Percentiles rank a stretch among this genome's conserved stretches.
Evolutionary conservation across 352 stramenopile species (phyloP).

Genomic region (Globisporangium apiculatum): DNA sequence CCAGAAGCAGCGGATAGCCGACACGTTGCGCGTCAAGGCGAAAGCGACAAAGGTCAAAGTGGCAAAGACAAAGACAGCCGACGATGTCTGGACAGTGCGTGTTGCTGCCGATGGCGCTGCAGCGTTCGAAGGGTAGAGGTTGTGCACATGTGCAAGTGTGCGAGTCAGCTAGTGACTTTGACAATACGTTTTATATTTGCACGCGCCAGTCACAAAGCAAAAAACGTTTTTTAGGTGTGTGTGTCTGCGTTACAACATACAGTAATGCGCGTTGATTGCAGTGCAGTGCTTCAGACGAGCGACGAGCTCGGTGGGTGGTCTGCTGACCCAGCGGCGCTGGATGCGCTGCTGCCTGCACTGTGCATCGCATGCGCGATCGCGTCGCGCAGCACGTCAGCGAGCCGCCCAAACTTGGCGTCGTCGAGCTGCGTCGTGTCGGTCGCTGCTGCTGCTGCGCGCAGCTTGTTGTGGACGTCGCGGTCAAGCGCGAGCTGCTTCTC

Average conservation of each 20-base stretch:
- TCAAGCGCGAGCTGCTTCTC: conserved; percentile 64
- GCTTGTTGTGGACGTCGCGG: conserved; percentile 48
- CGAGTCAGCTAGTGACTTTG: too few species aligned
- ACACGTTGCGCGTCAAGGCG: neutral
- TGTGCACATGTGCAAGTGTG: too few species aligned
- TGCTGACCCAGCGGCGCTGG: neutral
- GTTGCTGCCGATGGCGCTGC: conserved; percentile 1
- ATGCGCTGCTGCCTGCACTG: neutral
- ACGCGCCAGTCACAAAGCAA: too few species aligned
- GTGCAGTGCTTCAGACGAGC: conserved; percentile 20
- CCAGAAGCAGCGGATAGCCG: neutral
- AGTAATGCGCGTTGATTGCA: too few species aligned
- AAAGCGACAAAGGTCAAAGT: neutral
- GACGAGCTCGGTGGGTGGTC: conserved; percentile 14
- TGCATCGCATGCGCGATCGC: conserved; percentile 28
- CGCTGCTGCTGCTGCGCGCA: conserved; percentile 27
- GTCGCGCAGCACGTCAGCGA: conserved; percentile 55
- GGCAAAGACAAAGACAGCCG: neutral
- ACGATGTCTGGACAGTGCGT: conserved; percentile 4
- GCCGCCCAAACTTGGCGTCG: conserved; percentile 45
- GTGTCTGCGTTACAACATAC: too few species aligned
- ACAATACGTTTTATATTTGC: too few species aligned
- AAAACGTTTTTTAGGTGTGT: too few species aligned
- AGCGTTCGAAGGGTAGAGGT: neutral
- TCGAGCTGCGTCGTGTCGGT: conserved; percentile 41